phyloP scores from a whole-genome alignment of 2,329 filamentous ascomycete species.

The Mariannaea sp. region DNA sequence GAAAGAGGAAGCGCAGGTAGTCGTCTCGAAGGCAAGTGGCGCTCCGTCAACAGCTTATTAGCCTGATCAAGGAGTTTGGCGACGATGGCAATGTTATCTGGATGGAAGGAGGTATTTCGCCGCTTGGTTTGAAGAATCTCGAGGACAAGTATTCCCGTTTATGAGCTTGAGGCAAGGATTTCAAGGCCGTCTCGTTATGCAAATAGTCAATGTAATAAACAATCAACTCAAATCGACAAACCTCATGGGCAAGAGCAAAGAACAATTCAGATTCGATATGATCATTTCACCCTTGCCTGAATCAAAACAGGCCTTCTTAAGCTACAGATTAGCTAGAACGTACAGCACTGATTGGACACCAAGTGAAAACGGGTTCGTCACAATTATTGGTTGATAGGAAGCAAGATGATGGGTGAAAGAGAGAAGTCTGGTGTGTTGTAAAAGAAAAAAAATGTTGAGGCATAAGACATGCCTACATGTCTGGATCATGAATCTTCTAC shows the following conservation, averaged over 20 bases:
- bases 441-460: not conserved
- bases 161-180: constrained; percentile 10
- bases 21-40: constrained; percentile 21
- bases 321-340: too few relatives aligned
- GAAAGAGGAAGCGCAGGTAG: constrained; percentile 14
- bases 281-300: too few relatives aligned
- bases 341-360: too few relatives aligned
- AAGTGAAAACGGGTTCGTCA: not conserved
- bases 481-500: constrained; percentile 13
- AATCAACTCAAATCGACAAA: not conserved
- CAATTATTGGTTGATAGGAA: not conserved
- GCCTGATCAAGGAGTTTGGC: constrained; percentile 15
- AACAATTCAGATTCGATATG: too few relatives aligned
- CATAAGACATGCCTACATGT: constrained; percentile 11
- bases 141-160: constrained; percentile 30
- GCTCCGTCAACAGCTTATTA: constrained; percentile 13
- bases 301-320: too few relatives aligned
- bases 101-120: constrained; percentile 28
- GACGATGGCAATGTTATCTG: constrained; percentile 21
- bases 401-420: not conserved
- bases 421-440: not conserved
- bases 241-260: too few relatives aligned
- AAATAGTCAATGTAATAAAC: not conserved
- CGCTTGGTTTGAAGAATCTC: constrained; percentile 29
- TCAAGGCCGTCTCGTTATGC: not conserved